Base-by-base conservation (phyloP, 2,329 filamentous ascomycete genomes). In the Lasiodiplodia theobromae region DNA sequence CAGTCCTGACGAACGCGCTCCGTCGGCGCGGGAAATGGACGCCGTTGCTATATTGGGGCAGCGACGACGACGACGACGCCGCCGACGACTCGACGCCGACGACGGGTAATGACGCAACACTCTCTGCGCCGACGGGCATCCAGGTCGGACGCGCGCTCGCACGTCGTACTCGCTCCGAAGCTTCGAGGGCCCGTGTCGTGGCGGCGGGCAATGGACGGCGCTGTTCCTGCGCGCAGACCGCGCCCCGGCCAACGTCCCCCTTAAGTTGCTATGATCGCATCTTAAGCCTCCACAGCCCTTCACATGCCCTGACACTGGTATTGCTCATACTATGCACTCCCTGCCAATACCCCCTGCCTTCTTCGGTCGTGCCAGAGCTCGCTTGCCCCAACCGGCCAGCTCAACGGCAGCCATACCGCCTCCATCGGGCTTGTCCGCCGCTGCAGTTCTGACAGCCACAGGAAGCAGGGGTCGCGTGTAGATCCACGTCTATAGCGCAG, bases 401-500 rank as follows among this genome's bases (percentile, higher is more conserved):
- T 34, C 54, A 21, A 14, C 34, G 57, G 40, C 40, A 47, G 40
- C 40, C 25, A 63, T 63, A 44, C 60, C 58, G 14, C 40, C 56
- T 44, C 56, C 34, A n/a, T 57, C 31, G 34, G 21, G 54, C 53
- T 31, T n/a, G 25, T 37, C 18, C 31, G 31, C 18, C 31, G n/a
- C 56, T 37, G 38, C 40, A 44, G 60, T 28, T 12, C 25, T 18
- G 25, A 40, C 57, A 44, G 38, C 21, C 21, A 28, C 58, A 62
- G 21, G 21, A 34, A 28, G 56, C 56, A 57, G 54, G 54, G 54
- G 21, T 44, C 31, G 57, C 14, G 18, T 34, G 60, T 18, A 63
- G 44, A 63, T 63, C 60, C 60, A 63, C 60, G 60, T 63, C 60
- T 63, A 63, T 63, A 63, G 40, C 58, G 58, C 58, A 44, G 34